Evolutionary conservation across 331 rosid genomes (phyloP).

Genomic region (Malus hybrid): DNA sequence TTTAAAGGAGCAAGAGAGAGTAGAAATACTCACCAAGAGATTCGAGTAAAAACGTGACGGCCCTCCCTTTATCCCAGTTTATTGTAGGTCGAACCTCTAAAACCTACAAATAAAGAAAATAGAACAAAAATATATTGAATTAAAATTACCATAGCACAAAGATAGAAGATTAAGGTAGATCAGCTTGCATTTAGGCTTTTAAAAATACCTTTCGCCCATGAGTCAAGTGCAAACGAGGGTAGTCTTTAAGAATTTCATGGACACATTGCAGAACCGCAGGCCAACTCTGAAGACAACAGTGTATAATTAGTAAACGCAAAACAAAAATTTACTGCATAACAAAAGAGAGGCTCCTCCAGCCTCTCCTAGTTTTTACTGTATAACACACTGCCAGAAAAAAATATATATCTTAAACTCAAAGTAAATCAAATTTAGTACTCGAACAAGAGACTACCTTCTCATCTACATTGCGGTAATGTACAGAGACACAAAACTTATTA

Average conservation of each 20-base stretch:
- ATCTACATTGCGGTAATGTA: constrained; percentile 94
- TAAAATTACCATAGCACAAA: background rate
- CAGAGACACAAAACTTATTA: constrained; percentile 92
- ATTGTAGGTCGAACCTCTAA: constrained; percentile 91
- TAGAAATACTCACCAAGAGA: constrained; percentile 64
- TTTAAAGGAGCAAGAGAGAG: background rate
- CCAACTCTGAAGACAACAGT: constrained; percentile 49
- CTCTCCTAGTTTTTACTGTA: background rate
- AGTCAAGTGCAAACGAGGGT: constrained; percentile 63
- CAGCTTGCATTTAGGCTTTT: background rate
- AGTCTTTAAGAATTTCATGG: constrained; percentile 46
- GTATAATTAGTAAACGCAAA: background rate
- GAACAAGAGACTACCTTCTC: constrained; percentile 45
- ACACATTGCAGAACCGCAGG: constrained; percentile 53
- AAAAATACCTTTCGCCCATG: constrained; percentile 83
- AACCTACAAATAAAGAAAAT: constrained; percentile 39
- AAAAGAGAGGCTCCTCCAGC: background rate
- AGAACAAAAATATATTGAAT: background rate
- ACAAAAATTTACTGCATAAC: background rate
- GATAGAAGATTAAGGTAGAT: background rate
- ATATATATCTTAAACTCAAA: background rate
- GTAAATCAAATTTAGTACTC: no score
- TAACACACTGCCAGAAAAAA: background rate
- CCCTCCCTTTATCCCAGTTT: constrained; percentile 96
- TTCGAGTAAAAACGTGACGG: constrained; percentile 85